Base-by-base conservation (phyloP, 2,329 filamentous ascomycete genomes). In the Aspergillus piperis region DNA sequence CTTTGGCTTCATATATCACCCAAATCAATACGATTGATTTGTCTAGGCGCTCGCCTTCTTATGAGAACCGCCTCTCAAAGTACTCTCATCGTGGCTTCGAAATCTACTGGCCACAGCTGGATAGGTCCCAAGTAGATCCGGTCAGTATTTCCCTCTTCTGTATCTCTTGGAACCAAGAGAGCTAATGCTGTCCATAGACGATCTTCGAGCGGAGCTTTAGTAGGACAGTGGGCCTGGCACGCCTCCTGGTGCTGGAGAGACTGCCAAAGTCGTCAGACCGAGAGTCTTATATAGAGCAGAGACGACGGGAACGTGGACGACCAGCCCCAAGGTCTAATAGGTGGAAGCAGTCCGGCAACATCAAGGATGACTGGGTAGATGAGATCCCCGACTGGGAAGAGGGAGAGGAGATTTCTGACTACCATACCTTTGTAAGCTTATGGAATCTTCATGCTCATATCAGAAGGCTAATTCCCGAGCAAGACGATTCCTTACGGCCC, bases 11-110 rank as follows among this genome's bases (percentile, higher is more conserved):
- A 8, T 94, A 89, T 74, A 88, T 94, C 71, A 94, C 90, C 0
- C 92, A 96, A 75, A 83, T 86, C 71, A 96, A 96, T 68, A 88
- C 88, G 3, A 83, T 96, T 61, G 92, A 96, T 70, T 82, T 96
- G 38, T 88, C 86, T 3, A 85, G 92, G 19, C 86, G 92, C 44
- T 94, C 90, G 17, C 91, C 91, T 0, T 95, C 91, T 0, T 96
- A 96, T 67, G 92, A 96, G 71, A 96, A 91, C 66, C 87, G 92
- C 8, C 82, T 96, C 11, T 91, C 90, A 15, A 96, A 96, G 73
- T 94, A 96, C 73, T 90, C 89, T 13, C 90, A 90, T 70, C 83
- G 91, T 47, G 90, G 91, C 15, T 96, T 96, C 65, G 92, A 96
- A 74, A 86, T 94, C 0, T 89, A 90, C 72, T 96, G 90, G 87